Conservation (phyloP, 2,329 filamentous ascomycete species). For the Colletotrichum simmondsii region DNA sequence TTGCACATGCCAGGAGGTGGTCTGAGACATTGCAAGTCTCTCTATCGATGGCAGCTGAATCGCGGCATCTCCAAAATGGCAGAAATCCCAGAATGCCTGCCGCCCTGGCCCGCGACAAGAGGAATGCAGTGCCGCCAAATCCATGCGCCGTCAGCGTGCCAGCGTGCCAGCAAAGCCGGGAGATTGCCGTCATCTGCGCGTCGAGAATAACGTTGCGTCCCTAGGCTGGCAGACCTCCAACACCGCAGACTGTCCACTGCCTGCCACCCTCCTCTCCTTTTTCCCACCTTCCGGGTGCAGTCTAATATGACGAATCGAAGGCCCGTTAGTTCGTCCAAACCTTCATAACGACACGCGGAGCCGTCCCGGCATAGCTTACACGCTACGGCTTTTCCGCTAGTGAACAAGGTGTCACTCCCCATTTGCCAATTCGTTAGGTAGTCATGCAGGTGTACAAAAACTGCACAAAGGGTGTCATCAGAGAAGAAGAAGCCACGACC, state of each 20-base stretch:
- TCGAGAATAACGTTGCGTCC: not conserved
- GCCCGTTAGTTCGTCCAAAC: slow-evolving; percentile 13
- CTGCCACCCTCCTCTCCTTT: slow-evolving; percentile 11
- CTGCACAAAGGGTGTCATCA: not conserved
- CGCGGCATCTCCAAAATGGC: slow-evolving; percentile 6
- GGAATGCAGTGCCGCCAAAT: not conserved
- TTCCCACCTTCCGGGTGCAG: not conserved
- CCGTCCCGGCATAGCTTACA: not conserved
- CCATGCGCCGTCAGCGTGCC: slow-evolving; percentile 2
- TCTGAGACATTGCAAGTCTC: slow-evolving; percentile 24
- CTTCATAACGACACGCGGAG: not conserved
- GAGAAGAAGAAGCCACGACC: not conserved
- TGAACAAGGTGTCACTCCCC: not conserved
- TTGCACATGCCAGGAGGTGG: slow-evolving; percentile 20
- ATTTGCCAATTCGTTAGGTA: slow-evolving; percentile 1
- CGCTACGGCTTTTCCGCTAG: not conserved
- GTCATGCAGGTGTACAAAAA: slow-evolving; percentile 2
- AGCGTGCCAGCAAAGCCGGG: not conserved
- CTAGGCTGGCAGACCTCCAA: slow-evolving; percentile 34
- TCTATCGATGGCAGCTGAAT: slow-evolving; percentile 9
- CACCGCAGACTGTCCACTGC: not conserved
- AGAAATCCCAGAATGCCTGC: not conserved
- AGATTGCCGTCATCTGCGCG: not conserved
- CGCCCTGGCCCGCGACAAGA: not conserved
- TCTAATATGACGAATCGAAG: not conserved